Conservation (phyloP, 495 filamentous ascomycete species). For the Tuber calosporum region DNA sequence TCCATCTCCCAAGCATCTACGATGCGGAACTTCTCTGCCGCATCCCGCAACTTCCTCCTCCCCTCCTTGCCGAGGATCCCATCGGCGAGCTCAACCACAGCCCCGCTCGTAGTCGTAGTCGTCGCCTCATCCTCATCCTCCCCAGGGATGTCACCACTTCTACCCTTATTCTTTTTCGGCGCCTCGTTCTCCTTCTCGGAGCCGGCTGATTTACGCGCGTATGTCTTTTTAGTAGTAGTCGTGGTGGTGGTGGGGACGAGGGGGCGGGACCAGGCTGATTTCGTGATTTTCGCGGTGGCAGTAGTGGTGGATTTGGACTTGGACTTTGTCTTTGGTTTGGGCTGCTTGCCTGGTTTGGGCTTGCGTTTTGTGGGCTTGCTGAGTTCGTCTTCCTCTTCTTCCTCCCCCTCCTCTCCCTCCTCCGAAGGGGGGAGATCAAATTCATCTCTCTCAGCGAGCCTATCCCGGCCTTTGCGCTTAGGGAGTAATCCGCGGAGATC, state of each 20-base stretch:
- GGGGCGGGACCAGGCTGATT: constrained; percentile 13
- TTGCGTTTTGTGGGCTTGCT: constrained; percentile 5
- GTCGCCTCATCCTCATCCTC: constrained; percentile 36
- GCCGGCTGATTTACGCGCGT: constrained; percentile 18
- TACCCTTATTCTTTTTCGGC: constrained; percentile 18
- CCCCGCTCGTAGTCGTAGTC: constrained; percentile 18
- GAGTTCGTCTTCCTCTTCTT: constrained; percentile 13
- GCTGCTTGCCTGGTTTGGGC: constrained; percentile 4
- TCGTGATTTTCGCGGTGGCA: constrained; percentile 22
- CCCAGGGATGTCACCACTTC: constrained; percentile 9
- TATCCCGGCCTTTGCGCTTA: constrained; percentile 21
- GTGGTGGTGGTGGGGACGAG: neutral
- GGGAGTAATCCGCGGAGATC: constrained; percentile 28
- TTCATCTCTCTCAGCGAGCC: constrained; percentile 14
- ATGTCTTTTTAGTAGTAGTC: constrained; percentile 11
- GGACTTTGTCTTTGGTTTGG: constrained; percentile 26
- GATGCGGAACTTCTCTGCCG: constrained; percentile 56
- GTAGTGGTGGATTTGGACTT: constrained; percentile 17
- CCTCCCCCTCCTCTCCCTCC: constrained; percentile 15
- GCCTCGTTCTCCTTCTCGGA: constrained; percentile 50
- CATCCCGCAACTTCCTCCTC: constrained; percentile 44
- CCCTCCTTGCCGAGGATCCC: constrained; percentile 11
- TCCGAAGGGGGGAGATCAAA: constrained; percentile 30
- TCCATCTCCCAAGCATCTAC: constrained; percentile 67
- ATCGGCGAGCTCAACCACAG: constrained; percentile 20